These are phyloP conservation scores for Hypoxylon perforatum DNA, from an alignment of 495 filamentous ascomycete species.

Conservation along the genomic window DNA sequence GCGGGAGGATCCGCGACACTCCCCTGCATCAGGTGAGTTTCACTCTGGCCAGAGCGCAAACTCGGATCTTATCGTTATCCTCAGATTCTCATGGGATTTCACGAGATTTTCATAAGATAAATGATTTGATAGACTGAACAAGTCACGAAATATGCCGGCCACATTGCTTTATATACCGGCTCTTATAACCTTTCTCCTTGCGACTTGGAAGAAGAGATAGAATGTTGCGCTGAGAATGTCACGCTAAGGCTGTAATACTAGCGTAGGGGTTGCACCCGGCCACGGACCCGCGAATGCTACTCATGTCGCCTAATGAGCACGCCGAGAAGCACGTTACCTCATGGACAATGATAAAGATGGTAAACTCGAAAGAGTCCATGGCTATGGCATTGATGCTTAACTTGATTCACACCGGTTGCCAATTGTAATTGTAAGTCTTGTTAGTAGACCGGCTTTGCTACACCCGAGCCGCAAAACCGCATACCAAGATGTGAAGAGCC, in stretches of 20 bases:
- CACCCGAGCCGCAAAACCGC: slow-evolving; percentile 8
- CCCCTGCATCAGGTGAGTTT: slow-evolving; percentile 44
- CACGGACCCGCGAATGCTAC: no score
- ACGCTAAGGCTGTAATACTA: no score
- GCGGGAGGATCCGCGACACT: slow-evolving; percentile 38
- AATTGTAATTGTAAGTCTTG: slow-evolving; percentile 22
- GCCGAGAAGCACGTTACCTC: no score
- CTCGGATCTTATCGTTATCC: slow-evolving; percentile 26
- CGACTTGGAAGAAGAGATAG: no score
- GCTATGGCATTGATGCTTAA: not conserved
- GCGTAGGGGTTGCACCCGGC: no score
- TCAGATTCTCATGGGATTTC: slow-evolving; percentile 13
- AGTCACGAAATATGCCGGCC: not conserved
- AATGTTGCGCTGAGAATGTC: no score
- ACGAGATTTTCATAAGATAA: no score
- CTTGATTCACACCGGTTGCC: slow-evolving; percentile 3
- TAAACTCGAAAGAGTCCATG: no score
- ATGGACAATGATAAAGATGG: no score
- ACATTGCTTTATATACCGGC: no score
- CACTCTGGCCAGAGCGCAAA: slow-evolving; percentile 32
- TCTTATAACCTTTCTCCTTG: no score
- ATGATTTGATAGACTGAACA: not conserved
- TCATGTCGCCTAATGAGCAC: no score
- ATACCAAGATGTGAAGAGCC: slow-evolving; percentile 5
- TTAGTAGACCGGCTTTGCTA: slow-evolving; percentile 1